Base-by-base conservation (phyloP, 495 filamentous ascomycete genomes). In the Podospora conica region DNA sequence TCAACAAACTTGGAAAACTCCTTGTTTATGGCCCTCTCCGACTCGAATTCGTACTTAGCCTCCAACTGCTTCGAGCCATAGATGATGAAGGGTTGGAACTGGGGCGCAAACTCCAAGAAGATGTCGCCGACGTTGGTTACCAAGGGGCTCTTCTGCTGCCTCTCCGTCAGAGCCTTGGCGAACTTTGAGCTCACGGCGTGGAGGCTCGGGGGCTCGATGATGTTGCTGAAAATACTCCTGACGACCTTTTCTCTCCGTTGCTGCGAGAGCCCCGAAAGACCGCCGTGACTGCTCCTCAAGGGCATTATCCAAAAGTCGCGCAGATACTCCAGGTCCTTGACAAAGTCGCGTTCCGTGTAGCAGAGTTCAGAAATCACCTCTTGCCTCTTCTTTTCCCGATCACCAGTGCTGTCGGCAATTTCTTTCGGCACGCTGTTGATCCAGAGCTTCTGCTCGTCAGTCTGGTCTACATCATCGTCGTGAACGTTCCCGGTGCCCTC, bases 241-340 rank as follows among this genome's bases (percentile, higher is more conserved):
- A 99, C 92, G 66, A 97, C 96, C 66, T 88, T 87, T 66, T 97
- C 96, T 61, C 92, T 86, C 54, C 92, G 86, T 67, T 91, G 86
- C 70, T 94, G 88, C 6, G 96, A 94, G 63, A 99, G 94, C 3
- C 92, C 92, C 9, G 94, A 97, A 25, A 83, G 63, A 48, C 72
- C 82, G 53, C 83, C 88, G 20, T 85, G 82, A 61, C 84, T 88
- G 18, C 84, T 83, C 53, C 92, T 88, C 61, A 99, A 77, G 3
- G 96, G 96, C 68, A 92, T 86, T 82, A 98, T 96, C 96, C 96
- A 99, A 85, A 98, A 98, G 79, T 99, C 96, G 65, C 94, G 87
- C 28, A 99, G 79, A 73, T 99, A 99, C 74, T 99, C 96, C 69
- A 99, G 82, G 74, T 99, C 96, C 81, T 99, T 99, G 75, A 99